Base-by-base conservation (phyloP, 2,329 filamentous ascomycete genomes). In the Bipolaris sorokiniana region DNA sequence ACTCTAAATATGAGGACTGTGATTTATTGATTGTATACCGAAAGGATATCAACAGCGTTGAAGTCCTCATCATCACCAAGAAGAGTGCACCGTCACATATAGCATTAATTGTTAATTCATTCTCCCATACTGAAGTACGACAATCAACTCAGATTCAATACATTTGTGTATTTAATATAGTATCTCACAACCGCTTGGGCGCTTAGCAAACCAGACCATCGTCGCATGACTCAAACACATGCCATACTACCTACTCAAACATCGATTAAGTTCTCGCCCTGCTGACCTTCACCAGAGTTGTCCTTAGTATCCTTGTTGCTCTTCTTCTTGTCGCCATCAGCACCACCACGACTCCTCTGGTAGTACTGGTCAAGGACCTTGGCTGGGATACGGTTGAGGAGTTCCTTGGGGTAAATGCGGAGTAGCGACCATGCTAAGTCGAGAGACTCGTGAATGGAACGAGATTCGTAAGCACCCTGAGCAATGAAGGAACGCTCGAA, bases 361-460 rank as follows among this genome's bases (percentile, higher is more conserved):
- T 83, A 83, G 72, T 78, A 83, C 71, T 82, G 72, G 56, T 83
- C 80, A 44, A 83, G 75, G 4, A 83, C 73, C 78, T 83, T 83
- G 73, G 81, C 81, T 46, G 81, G 81, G 55, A 83, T 83, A 64
- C 96, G 91, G 83, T 99, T 99, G 70, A 99, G 90, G 68, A 97
- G 82, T 72, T 99, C 95, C 87, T 96, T 97, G 79, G 94, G 94
- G 84, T 94, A 99, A 78, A 99, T 97, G 66, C 95, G 88, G 67
- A 99, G 88, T 77, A 99, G 81, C 74, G 92, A 94, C 95, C 95
- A 99, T 40, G 95, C 96, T 70, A 96, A 86, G 71, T 99, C 96
- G 61, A 99, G 86, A 44, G 92, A 96, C 79, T 99, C 95, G 79
- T 87, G 93, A 74, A 99, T 97, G 63, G 84, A 89, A 70, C 95